These are phyloP conservation scores for Colletotrichum sublineola DNA, from an alignment of 2,329 filamentous ascomycete species.

Conservation along the genomic window DNA sequence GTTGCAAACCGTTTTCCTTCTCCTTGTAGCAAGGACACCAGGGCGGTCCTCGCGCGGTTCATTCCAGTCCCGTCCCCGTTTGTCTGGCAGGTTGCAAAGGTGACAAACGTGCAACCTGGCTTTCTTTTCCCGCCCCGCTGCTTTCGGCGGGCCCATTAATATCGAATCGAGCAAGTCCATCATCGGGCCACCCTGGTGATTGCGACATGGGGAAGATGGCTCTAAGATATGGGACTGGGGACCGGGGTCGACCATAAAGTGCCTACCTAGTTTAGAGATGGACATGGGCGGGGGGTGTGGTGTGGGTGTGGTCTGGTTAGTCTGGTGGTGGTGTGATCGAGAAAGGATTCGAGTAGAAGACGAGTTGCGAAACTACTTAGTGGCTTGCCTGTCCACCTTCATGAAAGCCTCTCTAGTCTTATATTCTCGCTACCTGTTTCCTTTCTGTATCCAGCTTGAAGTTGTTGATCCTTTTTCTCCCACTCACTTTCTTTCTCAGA, in stretches of 20 bases:
- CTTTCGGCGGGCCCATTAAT: not conserved
- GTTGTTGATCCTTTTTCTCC: conserved; percentile 31
- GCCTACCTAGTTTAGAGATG: not conserved
- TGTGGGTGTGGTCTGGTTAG: not conserved
- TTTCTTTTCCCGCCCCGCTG: not conserved
- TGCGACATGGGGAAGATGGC: conserved; percentile 36
- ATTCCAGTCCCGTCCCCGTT: not conserved
- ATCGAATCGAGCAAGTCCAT: conserved; percentile 1
- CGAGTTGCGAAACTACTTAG: conserved; percentile 38
- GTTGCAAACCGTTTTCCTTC: not conserved
- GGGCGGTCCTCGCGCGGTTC: conserved; percentile 1
- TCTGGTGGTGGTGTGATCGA: not conserved
- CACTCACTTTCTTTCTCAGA: conserved; percentile 39
- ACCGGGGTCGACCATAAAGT: not conserved
- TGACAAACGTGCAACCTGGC: not conserved
- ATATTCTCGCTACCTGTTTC: not conserved
- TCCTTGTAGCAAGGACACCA: not conserved
- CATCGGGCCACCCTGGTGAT: conserved; percentile 4
- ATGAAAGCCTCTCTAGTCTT: not conserved
- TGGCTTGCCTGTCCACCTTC: conserved; percentile 31
- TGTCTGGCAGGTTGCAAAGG: not conserved
- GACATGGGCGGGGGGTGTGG: not conserved
- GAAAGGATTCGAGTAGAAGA: conserved; percentile 25
- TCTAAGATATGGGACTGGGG: conserved; percentile 17
- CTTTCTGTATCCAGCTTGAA: conserved; percentile 28